Evolutionary conservation across 345 rosid species (phyloP), one percentile per base, ranked within the genome.

Genomic region (Salix caprea): DNA sequence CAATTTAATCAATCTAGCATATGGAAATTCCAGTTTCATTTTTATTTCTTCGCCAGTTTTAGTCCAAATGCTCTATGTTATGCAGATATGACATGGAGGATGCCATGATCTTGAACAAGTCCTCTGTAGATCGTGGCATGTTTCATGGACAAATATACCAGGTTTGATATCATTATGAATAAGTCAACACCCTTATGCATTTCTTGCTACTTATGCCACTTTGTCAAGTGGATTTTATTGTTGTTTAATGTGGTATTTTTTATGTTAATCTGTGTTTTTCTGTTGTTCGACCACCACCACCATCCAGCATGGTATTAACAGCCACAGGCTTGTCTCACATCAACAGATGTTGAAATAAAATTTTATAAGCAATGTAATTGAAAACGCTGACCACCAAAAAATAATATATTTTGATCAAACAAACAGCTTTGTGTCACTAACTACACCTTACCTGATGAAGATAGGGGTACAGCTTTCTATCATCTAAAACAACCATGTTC

Each of bases 31-130:
- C 70, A 5, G 2, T 4, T 48, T 1, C 21, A 34, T 54, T 44
- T 64, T 15, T 67, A 18, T 30, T 62, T 19, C 39, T 16, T 64
- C 4, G 12, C 10, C 5, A 56, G 12, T 23, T 16, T 62, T 36
- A 67, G 46, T 50, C 30, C 40, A 74, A 68, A 74, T 65, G 42
- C 36, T 74, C 60, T 65, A n/a, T 68, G 23, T 83, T 62, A 26
- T 74, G 67, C 73, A 96, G 98, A 71, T 96, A 90, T 82, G 99
- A 96, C 82, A 96, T 96, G 99, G 99, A 96, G 89, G 99, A 96
- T 86, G 97, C 99, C 6, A 96, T 96, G 99, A 96, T 96, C 82
- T 76, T 96, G 74, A 96, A 96, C 74, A 96, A 96, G 82, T 93
- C 99, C 76, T 86, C 99, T 15, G 97, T 90, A 67, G 99, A 96